phyloP scores from a whole-genome alignment of 371 early-diverging fungal species.

The Mucor saturninus region DNA sequence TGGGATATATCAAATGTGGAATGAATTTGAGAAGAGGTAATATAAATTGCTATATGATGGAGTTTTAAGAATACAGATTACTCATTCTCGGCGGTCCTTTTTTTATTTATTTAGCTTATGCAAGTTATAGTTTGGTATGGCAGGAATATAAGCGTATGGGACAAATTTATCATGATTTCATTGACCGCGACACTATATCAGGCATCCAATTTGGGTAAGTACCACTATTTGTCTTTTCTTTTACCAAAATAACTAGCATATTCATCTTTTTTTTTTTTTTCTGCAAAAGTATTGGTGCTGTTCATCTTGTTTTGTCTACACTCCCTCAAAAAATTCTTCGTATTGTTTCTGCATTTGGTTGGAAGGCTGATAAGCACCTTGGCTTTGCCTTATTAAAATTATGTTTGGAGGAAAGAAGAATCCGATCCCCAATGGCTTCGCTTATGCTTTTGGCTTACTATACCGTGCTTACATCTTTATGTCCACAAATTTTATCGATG shows the following conservation, averaged over 20 bases:
- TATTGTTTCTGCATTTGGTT: constrained; percentile 67
- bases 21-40: constrained; percentile 67
- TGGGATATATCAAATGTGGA: constrained; percentile 69
- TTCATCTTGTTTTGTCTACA: constrained; percentile 62
- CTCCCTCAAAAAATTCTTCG: constrained; percentile 66
- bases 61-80: not conserved
- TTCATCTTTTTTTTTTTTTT: not conserved
- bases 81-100: not conserved
- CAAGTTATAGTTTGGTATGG: constrained; percentile 58
- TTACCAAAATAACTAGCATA: not conserved
- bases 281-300: constrained; percentile 60
- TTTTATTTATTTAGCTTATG: constrained; percentile 41
- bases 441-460: constrained; percentile 61
- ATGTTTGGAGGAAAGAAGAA: constrained; percentile 59
- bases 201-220: constrained; percentile 60
- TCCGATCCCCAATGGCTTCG: constrained; percentile 68
- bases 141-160: constrained; percentile 62
- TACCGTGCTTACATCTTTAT: constrained; percentile 46
- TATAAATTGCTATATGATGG: not conserved
- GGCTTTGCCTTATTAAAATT: constrained; percentile 64
- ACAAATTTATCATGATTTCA: constrained; percentile 49
- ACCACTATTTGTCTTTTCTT: not conserved
- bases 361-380: constrained; percentile 66
- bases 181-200: constrained; percentile 56
- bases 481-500: constrained; percentile 47